These are phyloP conservation scores for Acacia melanoxylon DNA, from an alignment of 306 rosid species.

Conservation along the genomic window DNA sequence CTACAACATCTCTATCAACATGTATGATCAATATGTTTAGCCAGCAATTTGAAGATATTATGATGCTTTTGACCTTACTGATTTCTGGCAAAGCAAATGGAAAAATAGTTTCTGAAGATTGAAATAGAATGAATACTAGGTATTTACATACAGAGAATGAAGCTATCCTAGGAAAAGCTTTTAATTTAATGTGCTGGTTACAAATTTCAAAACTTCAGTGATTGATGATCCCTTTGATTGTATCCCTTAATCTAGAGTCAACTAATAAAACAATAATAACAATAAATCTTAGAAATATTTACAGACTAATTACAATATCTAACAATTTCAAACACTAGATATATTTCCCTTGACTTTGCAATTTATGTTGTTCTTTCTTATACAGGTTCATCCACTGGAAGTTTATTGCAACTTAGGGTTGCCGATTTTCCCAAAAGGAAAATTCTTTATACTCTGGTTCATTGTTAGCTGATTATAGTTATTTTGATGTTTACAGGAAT, in stretches of 20 bases:
- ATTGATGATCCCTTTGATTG: not conserved
- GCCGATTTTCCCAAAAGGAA: conserved; percentile 23
- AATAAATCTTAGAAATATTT: not conserved
- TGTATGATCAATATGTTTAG: not conserved
- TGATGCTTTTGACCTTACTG: not conserved
- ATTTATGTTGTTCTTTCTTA: not conserved
- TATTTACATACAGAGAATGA: not conserved
- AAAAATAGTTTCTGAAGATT: not conserved
- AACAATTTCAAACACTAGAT: not conserved
- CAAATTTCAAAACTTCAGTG: not conserved
- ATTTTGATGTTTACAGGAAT: not conserved
- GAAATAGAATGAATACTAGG: not conserved
- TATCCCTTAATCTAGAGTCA: not conserved
- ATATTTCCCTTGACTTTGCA: not conserved
- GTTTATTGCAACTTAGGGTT: not conserved
- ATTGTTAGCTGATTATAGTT: conserved; percentile 4
- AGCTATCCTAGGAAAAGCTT: not conserved
- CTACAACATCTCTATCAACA: too few species aligned
- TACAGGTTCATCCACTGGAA: not conserved
- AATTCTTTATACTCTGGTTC: conserved; percentile 37
- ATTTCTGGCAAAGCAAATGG: not conserved
- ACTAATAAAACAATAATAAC: not conserved
- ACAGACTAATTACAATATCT: not conserved
- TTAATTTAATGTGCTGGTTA: not conserved
- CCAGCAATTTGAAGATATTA: not conserved